Conservation (phyloP, 768 basidiomycete species). For the Trametes meyenii region DNA sequence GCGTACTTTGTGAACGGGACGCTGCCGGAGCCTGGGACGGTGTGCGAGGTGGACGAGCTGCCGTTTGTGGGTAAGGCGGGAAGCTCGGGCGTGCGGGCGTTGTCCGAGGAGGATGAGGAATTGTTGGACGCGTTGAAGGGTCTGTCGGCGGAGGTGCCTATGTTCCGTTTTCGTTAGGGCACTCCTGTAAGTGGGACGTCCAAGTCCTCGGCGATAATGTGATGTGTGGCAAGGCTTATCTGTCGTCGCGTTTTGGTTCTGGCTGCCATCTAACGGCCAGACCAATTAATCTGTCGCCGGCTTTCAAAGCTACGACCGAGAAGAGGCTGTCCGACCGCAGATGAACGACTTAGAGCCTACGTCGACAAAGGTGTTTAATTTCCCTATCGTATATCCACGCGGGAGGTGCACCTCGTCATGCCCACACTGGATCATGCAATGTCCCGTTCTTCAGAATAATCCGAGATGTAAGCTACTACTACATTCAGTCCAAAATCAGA, state of each 20-base stretch:
- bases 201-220: neutral
- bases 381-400: too few species aligned
- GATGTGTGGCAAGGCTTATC: neutral
- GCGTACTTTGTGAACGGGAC: constrained; percentile 26
- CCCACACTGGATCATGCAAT: neutral
- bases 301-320: too few species aligned
- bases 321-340: too few species aligned
- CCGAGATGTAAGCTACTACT: constrained; percentile 7
- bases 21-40: constrained; percentile 25
- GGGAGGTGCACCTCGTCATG: too few species aligned
- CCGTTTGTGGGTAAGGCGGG: constrained; percentile 20
- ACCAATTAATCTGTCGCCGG: too few species aligned
- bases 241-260: too few species aligned
- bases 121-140: constrained; percentile 21
- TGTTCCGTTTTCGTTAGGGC: neutral
- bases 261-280: too few species aligned
- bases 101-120: constrained; percentile 20
- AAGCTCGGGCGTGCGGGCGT: neutral
- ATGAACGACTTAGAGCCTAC: too few species aligned
- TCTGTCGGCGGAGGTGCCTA: constrained; percentile 14
- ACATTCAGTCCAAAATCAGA: constrained; percentile 3
- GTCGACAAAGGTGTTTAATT: too few species aligned
- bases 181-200: neutral
- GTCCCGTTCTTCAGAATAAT: neutral
- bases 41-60: constrained; percentile 26